Percentiles rank a stretch among this genome's conserved stretches.
These are phyloP conservation scores for Mentha longifolia DNA, from an alignment of 257 asterid species.

Conservation along the genomic window DNA sequence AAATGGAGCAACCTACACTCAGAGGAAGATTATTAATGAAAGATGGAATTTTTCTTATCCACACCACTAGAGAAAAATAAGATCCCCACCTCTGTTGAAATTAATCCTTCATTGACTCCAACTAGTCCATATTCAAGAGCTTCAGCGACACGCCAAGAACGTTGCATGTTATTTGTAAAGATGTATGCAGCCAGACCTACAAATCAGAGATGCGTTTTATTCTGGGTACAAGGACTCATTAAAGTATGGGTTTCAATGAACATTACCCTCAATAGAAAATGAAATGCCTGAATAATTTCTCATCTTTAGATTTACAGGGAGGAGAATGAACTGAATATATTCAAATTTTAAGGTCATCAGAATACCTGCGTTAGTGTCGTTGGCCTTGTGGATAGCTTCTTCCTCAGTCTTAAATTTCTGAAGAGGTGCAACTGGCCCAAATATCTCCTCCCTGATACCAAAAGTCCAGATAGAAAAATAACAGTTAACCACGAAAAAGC, in stretches of 20 bases:
- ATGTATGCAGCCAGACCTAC: slow-evolving; percentile 93
- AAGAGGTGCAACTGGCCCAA: slow-evolving; percentile 98
- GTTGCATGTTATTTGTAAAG: slow-evolving; percentile 71
- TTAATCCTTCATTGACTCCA: slow-evolving; percentile 93
- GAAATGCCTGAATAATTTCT: neutral
- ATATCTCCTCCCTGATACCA: slow-evolving; percentile 76
- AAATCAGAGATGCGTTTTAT: slow-evolving; percentile 26
- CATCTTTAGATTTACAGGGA: slow-evolving; percentile 20
- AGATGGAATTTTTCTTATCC: slow-evolving; percentile 10
- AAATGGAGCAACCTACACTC: slow-evolving; percentile 83
- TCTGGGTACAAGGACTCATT: slow-evolving; percentile 1
- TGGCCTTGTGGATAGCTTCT: slow-evolving; percentile 87
- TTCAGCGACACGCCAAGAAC: slow-evolving; percentile 95
- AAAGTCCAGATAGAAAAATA: slow-evolving; percentile 23
- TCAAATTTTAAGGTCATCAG: slow-evolving; percentile 26
- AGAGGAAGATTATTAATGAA: slow-evolving; percentile 22
- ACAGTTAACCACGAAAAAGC: neutral
- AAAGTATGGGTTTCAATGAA: slow-evolving; percentile 1
- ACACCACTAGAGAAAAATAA: slow-evolving; percentile 23
- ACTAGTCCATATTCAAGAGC: slow-evolving; percentile 98
- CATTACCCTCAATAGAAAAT: slow-evolving; percentile 5
- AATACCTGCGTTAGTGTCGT: slow-evolving; percentile 89
- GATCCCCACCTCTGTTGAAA: slow-evolving; percentile 84
- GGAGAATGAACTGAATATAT: neutral
- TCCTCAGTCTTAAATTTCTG: slow-evolving; percentile 91